Conservation (phyloP, 2,329 filamentous ascomycete species). For the Penicillium sclerotiorum region DNA sequence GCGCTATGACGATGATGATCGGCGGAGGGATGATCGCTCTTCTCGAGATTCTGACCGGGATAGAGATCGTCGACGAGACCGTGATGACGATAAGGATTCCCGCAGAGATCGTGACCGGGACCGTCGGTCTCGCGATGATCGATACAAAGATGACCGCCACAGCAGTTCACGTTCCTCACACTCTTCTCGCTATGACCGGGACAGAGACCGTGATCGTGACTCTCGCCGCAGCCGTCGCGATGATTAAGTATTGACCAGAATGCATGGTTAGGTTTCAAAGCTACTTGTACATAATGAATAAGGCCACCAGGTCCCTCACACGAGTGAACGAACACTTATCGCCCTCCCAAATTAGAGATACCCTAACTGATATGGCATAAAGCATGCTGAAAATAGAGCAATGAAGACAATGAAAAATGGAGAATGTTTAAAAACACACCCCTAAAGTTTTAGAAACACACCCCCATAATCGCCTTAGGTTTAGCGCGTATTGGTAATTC, state of each 20-base stretch:
- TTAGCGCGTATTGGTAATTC: too few species aligned
- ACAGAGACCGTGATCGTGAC: constrained; percentile 35
- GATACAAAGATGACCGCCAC: too few species aligned
- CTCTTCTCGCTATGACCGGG: constrained; percentile 33
- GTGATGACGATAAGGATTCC: constrained; percentile 27
- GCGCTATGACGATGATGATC: constrained; percentile 38
- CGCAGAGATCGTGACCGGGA: constrained; percentile 29
- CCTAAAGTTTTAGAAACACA: too few species aligned
- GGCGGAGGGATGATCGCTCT: constrained; percentile 37
- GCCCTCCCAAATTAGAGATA: constrained; percentile 20
- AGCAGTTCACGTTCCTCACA: constrained; percentile 34
- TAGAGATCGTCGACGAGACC: constrained; percentile 38
- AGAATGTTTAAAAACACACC: too few species aligned
- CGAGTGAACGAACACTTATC: neutral
- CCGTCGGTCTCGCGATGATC: constrained; percentile 34
- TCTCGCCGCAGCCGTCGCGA: constrained; percentile 34
- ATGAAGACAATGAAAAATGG: neutral
- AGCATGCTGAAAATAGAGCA: neutral
- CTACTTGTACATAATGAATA: constrained; percentile 9
- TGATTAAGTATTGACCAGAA: constrained; percentile 18
- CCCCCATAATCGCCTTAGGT: too few species aligned
- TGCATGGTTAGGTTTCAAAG: neutral
- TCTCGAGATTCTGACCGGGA: constrained; percentile 34
- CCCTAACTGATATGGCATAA: constrained; percentile 12
- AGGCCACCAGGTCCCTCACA: neutral